Percentiles rank a stretch among this genome's conserved stretches.
Conservation (phyloP, 768 basidiomycete genomes). For the Tylopilus plumbeoviolaceoides region DNA sequence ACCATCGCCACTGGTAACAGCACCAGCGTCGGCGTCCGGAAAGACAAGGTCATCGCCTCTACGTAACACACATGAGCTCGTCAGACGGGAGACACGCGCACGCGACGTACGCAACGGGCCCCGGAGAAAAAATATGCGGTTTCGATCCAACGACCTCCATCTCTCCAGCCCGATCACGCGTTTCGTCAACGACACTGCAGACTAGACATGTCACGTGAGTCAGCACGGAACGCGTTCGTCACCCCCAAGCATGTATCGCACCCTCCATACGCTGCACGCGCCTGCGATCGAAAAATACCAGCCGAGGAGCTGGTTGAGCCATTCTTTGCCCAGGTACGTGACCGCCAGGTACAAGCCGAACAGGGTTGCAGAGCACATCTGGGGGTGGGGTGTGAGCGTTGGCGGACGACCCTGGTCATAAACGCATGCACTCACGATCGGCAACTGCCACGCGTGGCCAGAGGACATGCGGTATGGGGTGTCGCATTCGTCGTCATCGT, state of each 20-base stretch:
- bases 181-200: constrained; percentile 47
- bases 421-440: constrained; percentile 49
- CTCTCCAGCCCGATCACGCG: constrained; percentile 44
- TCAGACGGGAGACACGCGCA: not conserved
- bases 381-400: not conserved
- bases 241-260: constrained; percentile 1
- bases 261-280: constrained; percentile 67
- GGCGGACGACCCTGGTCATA: not conserved
- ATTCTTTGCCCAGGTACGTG: constrained; percentile 71
- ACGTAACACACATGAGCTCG: constrained; percentile 9
- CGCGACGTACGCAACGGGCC: constrained; percentile 41
- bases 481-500: constrained; percentile 53
- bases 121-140: constrained; percentile 42
- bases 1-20: constrained; percentile 56
- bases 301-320: constrained; percentile 78
- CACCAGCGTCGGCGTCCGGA: constrained; percentile 53
- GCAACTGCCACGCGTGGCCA: constrained; percentile 71
- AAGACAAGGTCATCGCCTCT: constrained; percentile 42
- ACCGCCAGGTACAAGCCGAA: constrained; percentile 67
- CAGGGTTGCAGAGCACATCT: constrained; percentile 70
- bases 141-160: constrained; percentile 57
- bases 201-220: constrained; percentile 31
- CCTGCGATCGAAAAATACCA: constrained; percentile 71
- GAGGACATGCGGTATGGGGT: constrained; percentile 57
- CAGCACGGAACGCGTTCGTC: not conserved